A percentile compares a stretch with the other conserved stretches of the same genome.
Evolutionary conservation across 805 yeast species (phyloP).

Genomic region (Cyberlindnera maritima): DNA sequence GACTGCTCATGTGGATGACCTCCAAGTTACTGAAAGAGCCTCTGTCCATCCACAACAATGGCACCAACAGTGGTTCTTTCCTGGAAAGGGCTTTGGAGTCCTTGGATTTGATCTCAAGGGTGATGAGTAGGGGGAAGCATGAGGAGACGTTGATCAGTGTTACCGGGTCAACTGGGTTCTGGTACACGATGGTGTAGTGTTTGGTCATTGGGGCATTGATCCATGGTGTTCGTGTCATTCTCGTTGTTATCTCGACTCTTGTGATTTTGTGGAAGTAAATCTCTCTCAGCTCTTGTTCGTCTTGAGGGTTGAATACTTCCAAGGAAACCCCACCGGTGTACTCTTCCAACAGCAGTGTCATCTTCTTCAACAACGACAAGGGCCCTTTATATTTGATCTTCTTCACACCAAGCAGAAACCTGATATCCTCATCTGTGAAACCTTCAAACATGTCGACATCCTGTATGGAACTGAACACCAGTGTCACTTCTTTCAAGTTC

Average conservation of each 20-base stretch:
- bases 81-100: slow-evolving; percentile 2
- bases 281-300: slow-evolving; percentile 47
- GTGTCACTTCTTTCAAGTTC: slow-evolving; percentile 2
- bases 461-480: slow-evolving; percentile 1
- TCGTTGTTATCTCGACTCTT: not conserved
- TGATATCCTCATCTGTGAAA: slow-evolving; percentile 1
- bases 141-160: slow-evolving; percentile 1
- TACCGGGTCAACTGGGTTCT: slow-evolving; percentile 1
- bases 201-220: not conserved
- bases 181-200: slow-evolving; percentile 4
- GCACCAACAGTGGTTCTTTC: slow-evolving; percentile 5
- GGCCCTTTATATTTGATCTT: slow-evolving; percentile 1
- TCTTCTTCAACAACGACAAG: not conserved
- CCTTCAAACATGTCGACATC: slow-evolving; percentile 8
- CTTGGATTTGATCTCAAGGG: slow-evolving; percentile 4
- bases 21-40: slow-evolving; percentile 4
- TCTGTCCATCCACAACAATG: slow-evolving; percentile 5
- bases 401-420: slow-evolving; percentile 1
- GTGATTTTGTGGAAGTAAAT: not conserved
- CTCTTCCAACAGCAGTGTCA: not conserved
- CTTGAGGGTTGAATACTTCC: slow-evolving; percentile 28
- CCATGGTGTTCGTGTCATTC: not conserved
- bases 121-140: not conserved
- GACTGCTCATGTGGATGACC: slow-evolving; percentile 7
- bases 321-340: not conserved